These are phyloP conservation scores for Parascedosporium putredinis DNA, from an alignment of 2,329 filamentous ascomycete species.

Conservation along the genomic window DNA sequence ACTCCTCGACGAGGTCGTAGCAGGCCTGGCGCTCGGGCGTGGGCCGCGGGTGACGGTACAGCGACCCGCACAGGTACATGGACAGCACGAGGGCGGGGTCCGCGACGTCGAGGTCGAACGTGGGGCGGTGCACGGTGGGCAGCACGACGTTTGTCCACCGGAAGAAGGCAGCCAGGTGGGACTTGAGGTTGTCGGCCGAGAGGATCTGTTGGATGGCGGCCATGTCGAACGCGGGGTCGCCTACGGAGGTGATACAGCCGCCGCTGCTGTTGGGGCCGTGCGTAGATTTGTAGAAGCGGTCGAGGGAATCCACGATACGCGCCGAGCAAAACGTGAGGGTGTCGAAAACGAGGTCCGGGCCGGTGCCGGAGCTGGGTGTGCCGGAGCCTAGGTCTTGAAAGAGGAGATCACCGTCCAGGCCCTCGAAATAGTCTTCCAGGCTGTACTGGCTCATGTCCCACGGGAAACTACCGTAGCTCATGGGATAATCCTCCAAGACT, in stretches of 20 bases:
- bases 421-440: background rate
- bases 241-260: too few species aligned
- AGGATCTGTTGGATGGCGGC: background rate
- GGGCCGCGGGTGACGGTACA: background rate
- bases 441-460: background rate
- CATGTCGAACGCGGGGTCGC: background rate
- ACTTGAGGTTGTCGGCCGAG: background rate
- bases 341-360: background rate
- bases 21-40: background rate
- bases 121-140: background rate
- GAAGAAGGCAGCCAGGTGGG: background rate
- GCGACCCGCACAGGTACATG: conserved; percentile 3
- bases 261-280: background rate
- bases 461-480: background rate
- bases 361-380: background rate
- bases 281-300: background rate
- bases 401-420: background rate
- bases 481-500: background rate
- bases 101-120: background rate
- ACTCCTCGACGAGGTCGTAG: conserved; percentile 5
- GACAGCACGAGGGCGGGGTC: background rate
- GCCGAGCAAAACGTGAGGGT: background rate
- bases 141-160: background rate
- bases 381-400: background rate
- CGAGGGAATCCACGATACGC: background rate